These are phyloP conservation scores for Cryptococcus floricola DNA, from an alignment of 1,284 basidiomycete genomes.

Conservation along the genomic window DNA sequence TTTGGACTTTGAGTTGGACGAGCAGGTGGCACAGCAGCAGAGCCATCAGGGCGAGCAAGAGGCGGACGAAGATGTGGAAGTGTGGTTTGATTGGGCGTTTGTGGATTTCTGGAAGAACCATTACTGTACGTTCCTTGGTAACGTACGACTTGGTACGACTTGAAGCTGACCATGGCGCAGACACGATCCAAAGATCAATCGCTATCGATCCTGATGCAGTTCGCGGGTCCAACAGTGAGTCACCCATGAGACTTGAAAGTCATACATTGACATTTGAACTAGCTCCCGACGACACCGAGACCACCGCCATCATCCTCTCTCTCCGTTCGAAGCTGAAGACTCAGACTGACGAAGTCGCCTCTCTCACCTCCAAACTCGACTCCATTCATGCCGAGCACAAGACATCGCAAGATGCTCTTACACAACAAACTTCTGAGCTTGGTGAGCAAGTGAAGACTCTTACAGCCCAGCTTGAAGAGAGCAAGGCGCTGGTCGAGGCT, in stretches of 20 bases:
- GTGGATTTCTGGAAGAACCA: slow-evolving; percentile 99
- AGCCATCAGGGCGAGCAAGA: slow-evolving; percentile 30
- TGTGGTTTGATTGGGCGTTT: slow-evolving; percentile 98
- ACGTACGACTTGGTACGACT: background rate
- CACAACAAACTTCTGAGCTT: slow-evolving; percentile 46
- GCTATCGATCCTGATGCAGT: slow-evolving; percentile 53
- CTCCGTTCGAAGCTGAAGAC: slow-evolving; percentile 73
- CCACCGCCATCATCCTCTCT: slow-evolving; percentile 71
- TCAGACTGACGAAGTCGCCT: slow-evolving; percentile 64
- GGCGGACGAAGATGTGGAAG: slow-evolving; percentile 66
- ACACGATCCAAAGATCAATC: slow-evolving; percentile 55
- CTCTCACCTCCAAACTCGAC: slow-evolving; percentile 44
- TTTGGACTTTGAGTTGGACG: slow-evolving; percentile 55
- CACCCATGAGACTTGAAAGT: background rate
- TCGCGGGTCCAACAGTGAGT: slow-evolving; percentile 41
- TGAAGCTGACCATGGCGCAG: slow-evolving; percentile 24
- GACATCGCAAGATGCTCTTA: slow-evolving; percentile 51
- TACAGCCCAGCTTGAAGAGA: slow-evolving; percentile 22
- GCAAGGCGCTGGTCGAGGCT: slow-evolving; percentile 10
- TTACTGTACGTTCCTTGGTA: slow-evolving; percentile 63
- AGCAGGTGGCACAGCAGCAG: slow-evolving; percentile 17
- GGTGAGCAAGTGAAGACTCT: slow-evolving; percentile 41
- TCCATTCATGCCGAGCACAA: slow-evolving; percentile 41
- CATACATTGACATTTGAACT: background rate
- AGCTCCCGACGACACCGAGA: slow-evolving; percentile 67